phyloP scores from a whole-genome alignment of 345 rosid species.

The Euphorbia lathyris region DNA sequence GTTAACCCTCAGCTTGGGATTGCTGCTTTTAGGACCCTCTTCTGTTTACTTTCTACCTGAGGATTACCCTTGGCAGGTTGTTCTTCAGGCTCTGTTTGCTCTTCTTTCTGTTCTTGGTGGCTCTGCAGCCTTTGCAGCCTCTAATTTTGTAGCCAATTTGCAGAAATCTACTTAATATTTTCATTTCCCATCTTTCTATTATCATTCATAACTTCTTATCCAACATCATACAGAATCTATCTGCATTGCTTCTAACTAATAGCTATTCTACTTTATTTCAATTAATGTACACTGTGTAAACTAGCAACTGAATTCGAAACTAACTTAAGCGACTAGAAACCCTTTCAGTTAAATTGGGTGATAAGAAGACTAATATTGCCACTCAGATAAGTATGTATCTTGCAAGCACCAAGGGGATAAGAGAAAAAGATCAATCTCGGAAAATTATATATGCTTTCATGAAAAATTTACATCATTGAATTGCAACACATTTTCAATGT shows the following conservation, averaged over 20 bases:
- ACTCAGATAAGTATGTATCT: not conserved
- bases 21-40: conserved; percentile 77
- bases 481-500: conserved; percentile 17
- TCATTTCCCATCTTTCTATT: not conserved
- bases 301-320: too few relatives aligned
- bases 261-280: too few relatives aligned
- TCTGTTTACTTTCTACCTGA: conserved; percentile 81
- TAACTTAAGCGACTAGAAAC: too few relatives aligned
- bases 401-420: not conserved
- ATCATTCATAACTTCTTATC: too few relatives aligned
- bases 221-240: not conserved
- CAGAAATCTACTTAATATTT: conserved; percentile 57
- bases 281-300: too few relatives aligned
- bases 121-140: conserved; percentile 87
- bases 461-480: conserved; percentile 21
- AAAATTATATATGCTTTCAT: conserved; percentile 16
- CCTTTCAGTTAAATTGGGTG: too few relatives aligned
- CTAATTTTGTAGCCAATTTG: conserved; percentile 71
- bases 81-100: conserved; percentile 55
- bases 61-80: conserved; percentile 65
- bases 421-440: not conserved
- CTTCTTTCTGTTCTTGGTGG: conserved; percentile 61
- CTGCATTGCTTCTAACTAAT: too few relatives aligned
- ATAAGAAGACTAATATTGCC: not conserved
- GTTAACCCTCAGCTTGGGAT: conserved; percentile 54